These are phyloP conservation scores for Magnusiomyces tetraspermus DNA, from an alignment of 1,139 yeast species.

Conservation along the genomic window DNA sequence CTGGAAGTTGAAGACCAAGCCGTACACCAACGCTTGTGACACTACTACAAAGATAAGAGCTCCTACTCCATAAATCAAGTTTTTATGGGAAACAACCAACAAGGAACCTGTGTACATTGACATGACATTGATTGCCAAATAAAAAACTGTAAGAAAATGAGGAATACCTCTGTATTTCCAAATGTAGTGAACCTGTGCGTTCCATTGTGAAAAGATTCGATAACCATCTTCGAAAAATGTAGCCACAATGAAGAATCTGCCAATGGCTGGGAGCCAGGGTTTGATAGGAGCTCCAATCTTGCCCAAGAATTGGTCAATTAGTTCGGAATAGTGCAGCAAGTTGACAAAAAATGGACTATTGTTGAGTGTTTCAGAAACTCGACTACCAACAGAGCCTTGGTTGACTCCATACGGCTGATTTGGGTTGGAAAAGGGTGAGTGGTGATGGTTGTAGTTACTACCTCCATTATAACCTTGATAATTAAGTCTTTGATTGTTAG, in stretches of 20 bases:
- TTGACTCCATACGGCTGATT: background rate
- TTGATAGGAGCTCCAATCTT: constrained; percentile 32
- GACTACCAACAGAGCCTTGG: background rate
- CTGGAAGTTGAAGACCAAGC: constrained; percentile 69
- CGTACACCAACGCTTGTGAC: constrained; percentile 82
- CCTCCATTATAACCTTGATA: no score
- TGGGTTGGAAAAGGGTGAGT: no score
- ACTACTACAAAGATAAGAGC: constrained; percentile 64
- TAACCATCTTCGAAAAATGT: constrained; percentile 88
- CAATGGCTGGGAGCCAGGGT: constrained; percentile 60
- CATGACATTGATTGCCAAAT: constrained; percentile 54
- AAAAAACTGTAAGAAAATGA: constrained; percentile 60
- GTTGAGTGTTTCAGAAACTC: background rate
- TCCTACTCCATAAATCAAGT: constrained; percentile 62
- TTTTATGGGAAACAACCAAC: constrained; percentile 59
- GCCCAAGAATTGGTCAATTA: constrained; percentile 31
- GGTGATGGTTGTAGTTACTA: no score
- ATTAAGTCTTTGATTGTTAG: no score
- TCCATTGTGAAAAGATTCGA: constrained; percentile 82
- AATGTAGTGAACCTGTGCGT: constrained; percentile 78
- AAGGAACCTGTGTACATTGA: constrained; percentile 70
- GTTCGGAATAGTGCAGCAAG: constrained; percentile 20
- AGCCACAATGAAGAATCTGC: constrained; percentile 84
- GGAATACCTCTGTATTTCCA: constrained; percentile 76
- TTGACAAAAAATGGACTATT: background rate